Conservation (phyloP, 2,329 filamentous ascomycete genomes). For the Colletotrichum somersetense region DNA sequence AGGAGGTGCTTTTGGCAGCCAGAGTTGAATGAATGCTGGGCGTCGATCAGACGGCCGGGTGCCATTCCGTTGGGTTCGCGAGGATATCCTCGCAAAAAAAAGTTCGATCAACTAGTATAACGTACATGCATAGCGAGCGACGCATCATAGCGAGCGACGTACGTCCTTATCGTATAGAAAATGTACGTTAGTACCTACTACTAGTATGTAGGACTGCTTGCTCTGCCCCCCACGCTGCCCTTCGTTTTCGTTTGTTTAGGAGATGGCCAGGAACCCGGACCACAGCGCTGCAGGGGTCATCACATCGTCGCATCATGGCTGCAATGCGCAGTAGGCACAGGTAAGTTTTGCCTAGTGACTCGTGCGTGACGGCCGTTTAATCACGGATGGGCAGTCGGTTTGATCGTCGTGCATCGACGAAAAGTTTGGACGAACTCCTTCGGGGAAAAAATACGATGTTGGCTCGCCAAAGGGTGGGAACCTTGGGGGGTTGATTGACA, state of each 20-base stretch:
- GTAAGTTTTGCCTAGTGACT: background rate
- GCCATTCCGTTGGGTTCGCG: background rate
- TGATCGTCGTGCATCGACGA: conserved; percentile 3
- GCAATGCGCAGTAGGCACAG: background rate
- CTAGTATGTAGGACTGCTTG: background rate
- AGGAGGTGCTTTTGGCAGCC: background rate
- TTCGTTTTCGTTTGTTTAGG: background rate
- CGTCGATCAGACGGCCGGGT: conserved; percentile 8
- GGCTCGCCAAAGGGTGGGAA: conserved; percentile 1
- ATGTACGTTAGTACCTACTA: no score
- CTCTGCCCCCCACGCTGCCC: background rate
- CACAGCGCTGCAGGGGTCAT: background rate
- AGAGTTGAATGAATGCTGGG: background rate
- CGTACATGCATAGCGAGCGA: no score
- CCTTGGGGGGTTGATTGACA: background rate
- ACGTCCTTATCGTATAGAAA: no score
- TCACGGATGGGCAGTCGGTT: conserved; percentile 7
- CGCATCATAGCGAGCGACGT: no score
- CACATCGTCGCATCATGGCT: conserved; percentile 2
- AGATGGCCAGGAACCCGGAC: no score
- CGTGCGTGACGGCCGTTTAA: background rate
- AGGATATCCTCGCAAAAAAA: background rate
- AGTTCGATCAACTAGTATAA: no score
- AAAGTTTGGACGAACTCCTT: conserved; percentile 16
- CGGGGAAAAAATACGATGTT: background rate